Evolutionary conservation across 345 rosid genomes (phyloP).

Genomic region (Brassica incana): DNA sequence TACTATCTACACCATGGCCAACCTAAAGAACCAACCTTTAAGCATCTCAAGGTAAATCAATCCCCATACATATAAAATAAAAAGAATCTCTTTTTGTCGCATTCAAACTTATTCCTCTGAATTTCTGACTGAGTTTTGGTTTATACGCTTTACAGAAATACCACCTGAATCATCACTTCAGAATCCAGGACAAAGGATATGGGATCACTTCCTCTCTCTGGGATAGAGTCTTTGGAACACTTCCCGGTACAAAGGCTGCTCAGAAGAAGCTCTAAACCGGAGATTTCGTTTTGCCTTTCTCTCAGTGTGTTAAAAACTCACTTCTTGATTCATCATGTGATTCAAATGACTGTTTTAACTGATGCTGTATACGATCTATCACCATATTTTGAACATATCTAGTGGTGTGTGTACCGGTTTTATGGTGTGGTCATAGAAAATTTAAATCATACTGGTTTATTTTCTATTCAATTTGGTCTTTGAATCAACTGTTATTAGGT

Average conservation of each 20-base stretch:
- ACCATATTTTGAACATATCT: slow-evolving; percentile 35
- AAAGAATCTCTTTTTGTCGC: neutral
- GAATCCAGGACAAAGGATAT: slow-evolving; percentile 55
- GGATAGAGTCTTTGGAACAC: slow-evolving; percentile 72
- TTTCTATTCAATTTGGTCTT: neutral
- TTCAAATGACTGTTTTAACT: slow-evolving; percentile 19
- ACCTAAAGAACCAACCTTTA: slow-evolving; percentile 46
- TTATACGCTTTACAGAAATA: slow-evolving; percentile 53
- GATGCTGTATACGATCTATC: slow-evolving; percentile 24
- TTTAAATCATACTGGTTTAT: neutral
- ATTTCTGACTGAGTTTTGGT: neutral
- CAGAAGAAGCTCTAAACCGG: slow-evolving; percentile 29
- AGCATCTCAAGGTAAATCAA: slow-evolving; percentile 54
- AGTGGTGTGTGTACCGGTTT: slow-evolving; percentile 7
- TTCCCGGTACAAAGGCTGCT: slow-evolving; percentile 40
- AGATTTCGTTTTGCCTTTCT: slow-evolving; percentile 22
- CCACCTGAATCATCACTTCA: slow-evolving; percentile 78
- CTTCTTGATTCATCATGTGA: slow-evolving; percentile 21
- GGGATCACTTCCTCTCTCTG: slow-evolving; percentile 75
- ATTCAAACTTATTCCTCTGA: neutral
- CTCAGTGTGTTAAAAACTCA: slow-evolving; percentile 22
- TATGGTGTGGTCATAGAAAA: neutral
- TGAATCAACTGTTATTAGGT: neutral
- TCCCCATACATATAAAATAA: neutral
- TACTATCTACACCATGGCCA: slow-evolving; percentile 77